These are phyloP conservation scores for Aspergillus haitiensis DNA, from an alignment of 495 filamentous ascomycete species.

Conservation along the genomic window DNA sequence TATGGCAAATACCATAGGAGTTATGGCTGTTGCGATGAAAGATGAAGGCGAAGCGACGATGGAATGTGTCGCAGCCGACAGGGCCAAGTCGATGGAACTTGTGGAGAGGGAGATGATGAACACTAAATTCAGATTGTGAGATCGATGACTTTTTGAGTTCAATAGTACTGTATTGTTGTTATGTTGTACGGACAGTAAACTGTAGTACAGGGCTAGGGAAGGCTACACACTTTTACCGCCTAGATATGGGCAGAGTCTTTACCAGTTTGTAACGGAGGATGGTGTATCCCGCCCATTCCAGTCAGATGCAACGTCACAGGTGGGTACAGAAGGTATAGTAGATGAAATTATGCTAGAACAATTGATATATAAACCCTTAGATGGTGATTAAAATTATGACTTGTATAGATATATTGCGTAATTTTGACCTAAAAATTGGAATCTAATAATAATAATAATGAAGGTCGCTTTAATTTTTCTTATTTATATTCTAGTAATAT, in stretches of 20 bases:
- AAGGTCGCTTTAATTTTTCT: too few species aligned
- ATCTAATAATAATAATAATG: too few species aligned
- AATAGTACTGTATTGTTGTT: conserved; percentile 17
- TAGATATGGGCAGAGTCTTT: too few species aligned
- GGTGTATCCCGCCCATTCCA: neutral
- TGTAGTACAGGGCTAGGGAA: conserved; percentile 9
- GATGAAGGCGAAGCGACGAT: conserved; percentile 9
- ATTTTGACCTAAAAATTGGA: too few species aligned
- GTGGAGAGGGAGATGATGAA: conserved; percentile 13
- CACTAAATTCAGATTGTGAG: conserved; percentile 11
- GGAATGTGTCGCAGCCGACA: conserved; percentile 3
- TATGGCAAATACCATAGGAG: conserved; percentile 16
- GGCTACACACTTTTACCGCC: neutral
- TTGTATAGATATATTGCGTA: too few species aligned
- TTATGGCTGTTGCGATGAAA: conserved; percentile 13
- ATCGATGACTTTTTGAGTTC: conserved; percentile 22
- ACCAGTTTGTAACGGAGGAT: neutral
- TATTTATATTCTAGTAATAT: too few species aligned
- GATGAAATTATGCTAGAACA: too few species aligned
- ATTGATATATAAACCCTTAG: too few species aligned
- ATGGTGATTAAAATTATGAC: too few species aligned
- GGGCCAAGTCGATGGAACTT: conserved; percentile 5
- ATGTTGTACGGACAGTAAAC: conserved; percentile 12
- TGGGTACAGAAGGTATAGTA: too few species aligned
- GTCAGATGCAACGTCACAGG: too few species aligned